Evolutionary conservation across 2,329 filamentous ascomycete genomes (phyloP), one percentile per base, ranked within the genome.

Genomic region (Emmonsia crescens): DNA sequence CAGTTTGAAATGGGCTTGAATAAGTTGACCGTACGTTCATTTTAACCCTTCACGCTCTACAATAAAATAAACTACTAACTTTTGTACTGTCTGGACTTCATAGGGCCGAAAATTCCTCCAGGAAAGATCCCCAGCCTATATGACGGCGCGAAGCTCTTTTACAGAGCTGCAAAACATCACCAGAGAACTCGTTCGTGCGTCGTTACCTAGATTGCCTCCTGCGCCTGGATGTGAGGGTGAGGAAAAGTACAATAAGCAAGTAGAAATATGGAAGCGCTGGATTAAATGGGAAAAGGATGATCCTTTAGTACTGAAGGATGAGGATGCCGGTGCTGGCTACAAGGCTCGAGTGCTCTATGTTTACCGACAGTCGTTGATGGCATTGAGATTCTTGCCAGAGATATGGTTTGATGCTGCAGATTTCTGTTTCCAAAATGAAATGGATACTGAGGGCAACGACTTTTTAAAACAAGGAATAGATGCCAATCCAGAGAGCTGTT

Each of bases 351-450:
- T 97, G 49, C 75, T 96, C 8, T 96, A 95, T 73, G 88, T 90
- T 65, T 97, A 96, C 79, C 94, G 91, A 73, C 93, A 96, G 73
- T 91, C 93, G 4, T 78, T 96, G 55, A 96, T 96, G 89, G 88
- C 91, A 3, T 78, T 99, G 61, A 86, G 92, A 58, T 99, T 97
- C 75, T 94, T 93, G 84, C 92, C 94, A 3, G 89, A 96, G 72
- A 86, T 96, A 68, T 99, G 94, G 94, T 92, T 91, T 57, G 91
- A 96, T 63, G 93, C 91, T 10, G 89, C 92, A 0, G 89, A 96
- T 66, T 97, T 93, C 85, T 96, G 90, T 74, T 91, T 91, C 69
- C 83, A 88, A 60, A 91, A 94, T 68, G 84, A 84, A 52, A 77
- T 92, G 67, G 81, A 84, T 44, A 77, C 85, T 52, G 87, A 91